These are phyloP conservation scores for Hydnomerulius pinastri DNA, from an alignment of 768 basidiomycete genomes.

Conservation along the genomic window DNA sequence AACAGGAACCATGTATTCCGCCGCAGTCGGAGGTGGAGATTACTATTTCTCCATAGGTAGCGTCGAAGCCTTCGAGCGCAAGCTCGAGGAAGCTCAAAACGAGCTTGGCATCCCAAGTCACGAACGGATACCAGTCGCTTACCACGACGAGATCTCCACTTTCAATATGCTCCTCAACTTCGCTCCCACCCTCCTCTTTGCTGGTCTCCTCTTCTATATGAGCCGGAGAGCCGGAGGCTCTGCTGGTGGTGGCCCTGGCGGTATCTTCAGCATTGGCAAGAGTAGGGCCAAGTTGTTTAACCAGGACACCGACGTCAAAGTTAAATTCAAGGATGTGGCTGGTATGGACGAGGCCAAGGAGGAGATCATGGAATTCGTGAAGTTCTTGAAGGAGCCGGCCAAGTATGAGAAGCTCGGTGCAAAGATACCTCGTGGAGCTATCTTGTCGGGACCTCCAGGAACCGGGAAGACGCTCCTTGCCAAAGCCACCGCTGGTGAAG, in stretches of 20 bases:
- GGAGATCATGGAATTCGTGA: constrained; percentile 99
- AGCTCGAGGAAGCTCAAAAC: constrained; percentile 89
- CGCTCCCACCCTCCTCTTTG: constrained; percentile 91
- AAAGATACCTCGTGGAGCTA: constrained; percentile 95
- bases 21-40: constrained; percentile 54
- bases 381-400: constrained; percentile 94
- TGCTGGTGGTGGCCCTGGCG: constrained; percentile 68
- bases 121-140: constrained; percentile 96
- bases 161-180: constrained; percentile 83
- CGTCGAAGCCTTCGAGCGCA: constrained; percentile 94
- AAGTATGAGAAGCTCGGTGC: constrained; percentile 96
- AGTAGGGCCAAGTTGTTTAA: constrained; percentile 94
- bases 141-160: constrained; percentile 91
- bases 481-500: constrained; percentile 98
- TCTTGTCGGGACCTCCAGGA: constrained; percentile 94
- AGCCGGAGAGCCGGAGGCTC: constrained; percentile 67
- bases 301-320: constrained; percentile 91
- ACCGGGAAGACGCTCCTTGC: constrained; percentile 98
- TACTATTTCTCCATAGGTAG: constrained; percentile 98
- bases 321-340: constrained; percentile 95
- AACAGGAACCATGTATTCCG: constrained; percentile 73
- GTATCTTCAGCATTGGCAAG: constrained; percentile 97
- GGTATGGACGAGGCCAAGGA: constrained; percentile 99
- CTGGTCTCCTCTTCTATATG: constrained; percentile 88
- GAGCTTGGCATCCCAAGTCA: constrained; percentile 90